phyloP scores from a whole-genome alignment of 2,329 filamentous ascomycete species.

The Phialophora tarda region DNA sequence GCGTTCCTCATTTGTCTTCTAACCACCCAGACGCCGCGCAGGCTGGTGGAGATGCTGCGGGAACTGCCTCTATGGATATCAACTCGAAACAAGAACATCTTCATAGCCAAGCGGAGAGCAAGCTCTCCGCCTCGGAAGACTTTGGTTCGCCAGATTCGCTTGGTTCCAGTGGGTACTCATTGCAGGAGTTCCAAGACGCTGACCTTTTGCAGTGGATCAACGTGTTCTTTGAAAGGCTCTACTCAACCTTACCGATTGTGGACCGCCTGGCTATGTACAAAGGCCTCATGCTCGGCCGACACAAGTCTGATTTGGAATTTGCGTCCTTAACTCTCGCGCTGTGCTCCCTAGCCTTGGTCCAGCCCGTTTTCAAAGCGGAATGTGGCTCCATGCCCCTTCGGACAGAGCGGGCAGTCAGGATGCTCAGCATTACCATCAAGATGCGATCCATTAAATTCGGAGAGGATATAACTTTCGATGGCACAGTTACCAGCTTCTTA shows the following conservation, averaged over 20 bases:
- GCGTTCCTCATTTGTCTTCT: too few relatives aligned
- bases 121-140: too few relatives aligned
- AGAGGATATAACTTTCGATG: background rate
- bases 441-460: background rate
- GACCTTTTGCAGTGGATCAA: conserved; percentile 17
- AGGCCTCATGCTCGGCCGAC: conserved; percentile 7
- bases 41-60: too few relatives aligned
- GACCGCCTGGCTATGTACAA: background rate
- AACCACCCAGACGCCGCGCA: too few relatives aligned
- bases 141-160: too few relatives aligned
- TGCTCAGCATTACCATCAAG: conserved; percentile 10
- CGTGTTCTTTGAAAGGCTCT: conserved; percentile 17
- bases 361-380: conserved; percentile 12
- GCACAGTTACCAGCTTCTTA: background rate
- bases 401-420: conserved; percentile 5
- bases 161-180: too few relatives aligned
- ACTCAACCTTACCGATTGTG: conserved; percentile 18
- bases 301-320: conserved; percentile 10
- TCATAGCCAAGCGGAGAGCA: too few relatives aligned
- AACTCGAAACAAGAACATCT: too few relatives aligned
- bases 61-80: too few relatives aligned
- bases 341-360: conserved; percentile 12
- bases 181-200: background rate
- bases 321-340: conserved; percentile 10
- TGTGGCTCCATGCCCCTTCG: conserved; percentile 10